A percentile compares a stretch with the other conserved stretches of the same genome.
These are phyloP conservation scores for Dysphania ambrosioides DNA, from an alignment of 148 eudicot species.

Conservation along the genomic window DNA sequence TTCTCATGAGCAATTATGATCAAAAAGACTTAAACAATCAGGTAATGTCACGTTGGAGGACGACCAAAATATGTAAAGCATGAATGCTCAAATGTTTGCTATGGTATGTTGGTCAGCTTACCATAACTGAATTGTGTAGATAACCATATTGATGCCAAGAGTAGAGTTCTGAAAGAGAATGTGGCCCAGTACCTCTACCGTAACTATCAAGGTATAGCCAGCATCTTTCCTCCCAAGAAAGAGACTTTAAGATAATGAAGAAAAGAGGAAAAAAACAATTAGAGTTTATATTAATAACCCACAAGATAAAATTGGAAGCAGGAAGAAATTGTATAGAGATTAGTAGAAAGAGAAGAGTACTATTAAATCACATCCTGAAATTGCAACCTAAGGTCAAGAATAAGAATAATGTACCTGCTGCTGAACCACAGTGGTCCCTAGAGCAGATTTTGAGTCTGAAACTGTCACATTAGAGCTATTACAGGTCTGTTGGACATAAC, in stretches of 20 bases:
- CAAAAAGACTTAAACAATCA: too few species aligned
- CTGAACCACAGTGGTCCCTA: conserved; percentile 20
- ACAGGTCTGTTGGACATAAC: conserved; percentile 16
- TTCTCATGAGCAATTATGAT: too few species aligned
- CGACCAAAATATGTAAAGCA: background rate
- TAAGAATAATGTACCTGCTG: conserved; percentile 43
- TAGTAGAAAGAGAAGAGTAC: background rate
- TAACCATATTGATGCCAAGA: conserved; percentile 78
- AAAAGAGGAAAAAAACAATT: conserved; percentile 1
- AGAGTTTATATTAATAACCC: background rate
- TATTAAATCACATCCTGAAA: background rate
- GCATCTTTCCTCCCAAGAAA: conserved; percentile 58
- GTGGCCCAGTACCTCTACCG: conserved; percentile 70
- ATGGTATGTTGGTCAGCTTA: conserved; percentile 30
- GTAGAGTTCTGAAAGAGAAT: conserved; percentile 79
- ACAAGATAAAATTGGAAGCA: background rate
- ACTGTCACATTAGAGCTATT: conserved; percentile 24
- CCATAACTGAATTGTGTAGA: conserved; percentile 59
- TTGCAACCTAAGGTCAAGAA: background rate
- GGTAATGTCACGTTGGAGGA: too few species aligned
- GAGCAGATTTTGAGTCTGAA: conserved; percentile 27
- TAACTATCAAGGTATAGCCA: conserved; percentile 68
- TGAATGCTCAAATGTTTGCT: background rate
- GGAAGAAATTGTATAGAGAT: conserved; percentile 6
- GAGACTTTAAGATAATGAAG: conserved; percentile 12